These are phyloP conservation scores for Wickerhamiella spandovensis DNA, from an alignment of 805 yeast genomes.

Conservation along the genomic window DNA sequence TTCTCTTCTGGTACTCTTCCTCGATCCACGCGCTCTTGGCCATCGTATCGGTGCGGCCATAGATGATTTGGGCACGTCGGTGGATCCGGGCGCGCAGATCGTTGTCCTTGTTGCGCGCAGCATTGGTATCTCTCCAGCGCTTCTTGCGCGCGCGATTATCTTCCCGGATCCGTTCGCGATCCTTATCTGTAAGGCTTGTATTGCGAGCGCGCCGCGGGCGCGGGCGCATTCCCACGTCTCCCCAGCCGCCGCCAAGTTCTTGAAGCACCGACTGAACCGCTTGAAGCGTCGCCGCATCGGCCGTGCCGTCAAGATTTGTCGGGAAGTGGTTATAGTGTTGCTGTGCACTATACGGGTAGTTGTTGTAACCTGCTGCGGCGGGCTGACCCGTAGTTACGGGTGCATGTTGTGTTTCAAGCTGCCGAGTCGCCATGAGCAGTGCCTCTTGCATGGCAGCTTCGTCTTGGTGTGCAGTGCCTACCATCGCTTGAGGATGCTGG, in stretches of 20 bases:
- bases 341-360: not conserved
- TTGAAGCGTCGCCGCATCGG: conserved; percentile 19
- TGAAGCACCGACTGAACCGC: conserved; percentile 20
- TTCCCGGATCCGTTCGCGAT: conserved; percentile 43
- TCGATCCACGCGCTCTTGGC: conserved; percentile 57
- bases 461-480: not conserved
- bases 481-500: not conserved
- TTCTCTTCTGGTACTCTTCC: conserved; percentile 53
- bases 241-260: conserved; percentile 8
- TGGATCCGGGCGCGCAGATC: conserved; percentile 70
- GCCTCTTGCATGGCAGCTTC: conserved; percentile 4
- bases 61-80: conserved; percentile 54
- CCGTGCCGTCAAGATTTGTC: conserved; percentile 6
- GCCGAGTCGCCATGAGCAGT: conserved; percentile 3
- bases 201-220: not conserved
- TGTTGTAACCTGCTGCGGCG: not conserved
- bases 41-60: conserved; percentile 47
- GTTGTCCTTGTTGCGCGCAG: conserved; percentile 71
- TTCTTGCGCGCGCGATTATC: conserved; percentile 70
- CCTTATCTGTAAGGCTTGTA: conserved; percentile 20
- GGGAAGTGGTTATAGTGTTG: not conserved
- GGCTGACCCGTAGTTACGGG: not conserved
- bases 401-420: not conserved
- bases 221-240: conserved; percentile 2
- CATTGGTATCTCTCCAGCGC: conserved; percentile 71